Evolutionary conservation across 129 eudicot genomes (phyloP), one percentile per base, ranked within the genome.

Genomic region (Mikania micrantha): DNA sequence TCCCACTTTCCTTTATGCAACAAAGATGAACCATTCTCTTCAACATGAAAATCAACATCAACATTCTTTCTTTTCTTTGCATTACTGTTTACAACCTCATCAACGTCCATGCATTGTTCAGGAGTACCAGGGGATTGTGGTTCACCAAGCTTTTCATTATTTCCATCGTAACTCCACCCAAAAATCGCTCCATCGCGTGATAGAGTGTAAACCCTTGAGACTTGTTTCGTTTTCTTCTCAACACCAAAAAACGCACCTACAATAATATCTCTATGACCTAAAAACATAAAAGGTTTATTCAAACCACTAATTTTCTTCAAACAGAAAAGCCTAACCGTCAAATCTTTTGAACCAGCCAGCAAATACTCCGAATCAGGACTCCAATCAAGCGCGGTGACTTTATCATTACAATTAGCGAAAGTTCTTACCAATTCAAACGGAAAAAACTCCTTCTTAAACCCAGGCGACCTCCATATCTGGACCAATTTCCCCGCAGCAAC

Each of bases 131-230:
- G 98, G 10, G 98, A 86, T 8, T 80, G 72, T 0, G 91, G 94
- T 35, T 84, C 87, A 5, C 81, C 79, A 60, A 19, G 32, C 28
- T 66, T 78, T 41, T 57, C 71, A 63, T 39, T 83, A 17, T 6
- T 49, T 22, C 20, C 62, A 17, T 27, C 72, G 44, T 42, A 78
- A 5, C 71, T 81, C 96, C 96, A 93, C 28, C 77, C 76, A 32
- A 93, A 86, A 63, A 88, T 66, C 0, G 92, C 95, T 0, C 98
- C 98, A 65, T 93, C 98, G 0, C 98, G 85, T 0, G 98, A 86
- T 17, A 93, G 3, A 2, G 87, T 84, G 57, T 86, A 93, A 54
- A 80, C 92, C 69, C 75, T 66, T 20, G 68, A 52, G 35, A 82
- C 87, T 13, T 41, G 49, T 9, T 82, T 80, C 1, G 86, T 83